Base-by-base conservation (phyloP, 169 alveolate genomes). In the Plasmodium cynomolgi region DNA sequence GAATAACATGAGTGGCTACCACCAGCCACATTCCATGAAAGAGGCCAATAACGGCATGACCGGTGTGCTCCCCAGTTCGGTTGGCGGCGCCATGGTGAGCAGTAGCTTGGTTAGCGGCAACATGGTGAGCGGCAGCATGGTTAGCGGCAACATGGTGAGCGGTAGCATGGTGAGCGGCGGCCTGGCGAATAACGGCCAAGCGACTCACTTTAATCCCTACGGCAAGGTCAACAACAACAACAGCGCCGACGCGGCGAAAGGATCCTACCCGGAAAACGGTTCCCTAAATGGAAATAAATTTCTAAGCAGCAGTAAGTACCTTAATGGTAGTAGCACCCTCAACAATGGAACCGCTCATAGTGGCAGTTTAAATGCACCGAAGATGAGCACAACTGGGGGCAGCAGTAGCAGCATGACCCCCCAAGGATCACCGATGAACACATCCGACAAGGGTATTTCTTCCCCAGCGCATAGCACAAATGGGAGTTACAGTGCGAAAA, bases 1-100 rank as follows among this genome's bases (percentile, higher is more conserved):
- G 56, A 72, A 72, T 41, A 84, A 72, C 31, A 20, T 84, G 33
- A 72, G 54, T 84, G n/a, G 84, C 13, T 56, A 84, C 77, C 92
- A 68, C 7, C 29, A 33, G 39, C 29, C 75, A 31, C 62, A 84
- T 84, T 41, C 47, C 29, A 84, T 29, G 54, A 41, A 84, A 17
- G 92, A 84, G 92, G 81, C 13, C 23, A 72, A 44, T 26, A 68
- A 3, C n/a, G 39, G 31, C 37, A 68, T 68, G 77, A 68, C 37
- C 17, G 37, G 31, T 29, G 37, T 68, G 20, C 37, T 5, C 41
- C 15, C n/a, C 33, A 26, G 77, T 11, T 68, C 77, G 31, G 31
- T 50, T 50, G 5, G 13, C 31, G 17, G 29, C 17, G 77, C n/a
- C 17, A n/a, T 23, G 34, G 34, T 26, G 34, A 62, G 20, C 17